Evolutionary conservation across 2,329 filamentous ascomycete genomes (phyloP).

Genomic region (Aspergillus novofumigatus): DNA sequence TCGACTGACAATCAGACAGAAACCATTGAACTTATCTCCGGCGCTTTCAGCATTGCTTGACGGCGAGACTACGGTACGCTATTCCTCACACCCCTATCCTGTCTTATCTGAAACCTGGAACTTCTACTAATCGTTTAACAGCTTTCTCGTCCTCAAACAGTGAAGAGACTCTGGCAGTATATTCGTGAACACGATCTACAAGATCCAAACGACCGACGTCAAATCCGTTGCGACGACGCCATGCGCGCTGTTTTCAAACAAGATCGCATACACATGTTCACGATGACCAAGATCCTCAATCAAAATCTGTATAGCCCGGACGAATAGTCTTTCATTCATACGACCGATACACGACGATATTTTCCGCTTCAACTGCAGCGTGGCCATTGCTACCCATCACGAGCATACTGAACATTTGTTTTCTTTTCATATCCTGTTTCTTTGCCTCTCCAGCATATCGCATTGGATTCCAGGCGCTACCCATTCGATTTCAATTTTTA

Average conservation of each 20-base stretch:
- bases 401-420: slow-evolving; percentile 18
- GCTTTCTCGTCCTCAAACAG: slow-evolving; percentile 89
- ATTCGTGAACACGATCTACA: slow-evolving; percentile 87
- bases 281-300: slow-evolving; percentile 95
- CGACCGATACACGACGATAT: slow-evolving; percentile 14
- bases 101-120: background rate
- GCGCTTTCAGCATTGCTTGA: slow-evolving; percentile 43
- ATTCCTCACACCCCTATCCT: background rate
- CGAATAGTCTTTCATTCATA: slow-evolving; percentile 47
- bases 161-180: slow-evolving; percentile 94
- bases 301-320: slow-evolving; percentile 84
- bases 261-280: slow-evolving; percentile 94
- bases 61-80: slow-evolving; percentile 42
- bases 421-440: slow-evolving; percentile 14
- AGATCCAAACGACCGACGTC: slow-evolving; percentile 84
- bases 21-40: slow-evolving; percentile 44
- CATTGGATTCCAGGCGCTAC: slow-evolving; percentile 30
- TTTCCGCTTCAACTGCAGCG: slow-evolving; percentile 2
- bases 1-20: slow-evolving; percentile 24
- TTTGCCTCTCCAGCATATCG: slow-evolving; percentile 21
- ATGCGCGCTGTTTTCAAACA: slow-evolving; percentile 92
- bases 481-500: slow-evolving; percentile 13
- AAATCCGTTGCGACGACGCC: slow-evolving; percentile 87
- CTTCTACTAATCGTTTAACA: slow-evolving; percentile 37
- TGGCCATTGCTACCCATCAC: slow-evolving; percentile 17